Evolutionary conservation across 2,329 filamentous ascomycete genomes (phyloP).

Genomic region (Davidsoniella virescens): DNA sequence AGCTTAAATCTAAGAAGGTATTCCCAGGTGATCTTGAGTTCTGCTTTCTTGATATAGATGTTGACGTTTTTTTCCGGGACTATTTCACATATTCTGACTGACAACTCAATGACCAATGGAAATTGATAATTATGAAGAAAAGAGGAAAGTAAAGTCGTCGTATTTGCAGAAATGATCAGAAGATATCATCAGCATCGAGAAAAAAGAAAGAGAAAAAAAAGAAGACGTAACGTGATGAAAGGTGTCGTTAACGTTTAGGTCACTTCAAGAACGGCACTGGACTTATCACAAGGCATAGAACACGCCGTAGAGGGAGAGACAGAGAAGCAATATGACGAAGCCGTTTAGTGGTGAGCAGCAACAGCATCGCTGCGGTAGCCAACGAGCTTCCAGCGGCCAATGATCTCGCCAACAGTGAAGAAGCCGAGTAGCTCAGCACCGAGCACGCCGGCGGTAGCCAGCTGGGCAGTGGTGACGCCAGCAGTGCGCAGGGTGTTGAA

Average conservation of each 20-base stretch:
- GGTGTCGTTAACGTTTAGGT: neutral
- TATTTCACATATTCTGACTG: too few species aligned
- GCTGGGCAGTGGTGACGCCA: constrained; percentile 53
- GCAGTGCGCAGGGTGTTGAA: constrained; percentile 44
- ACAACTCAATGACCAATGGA: too few species aligned
- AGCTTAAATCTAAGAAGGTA: too few species aligned
- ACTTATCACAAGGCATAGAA: too few species aligned
- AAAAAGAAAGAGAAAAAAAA: neutral
- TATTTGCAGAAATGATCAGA: neutral
- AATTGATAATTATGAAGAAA: too few species aligned
- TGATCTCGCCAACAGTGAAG: constrained; percentile 95
- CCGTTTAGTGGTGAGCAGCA: constrained; percentile 40
- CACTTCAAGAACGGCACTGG: too few species aligned
- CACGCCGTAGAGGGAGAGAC: neutral
- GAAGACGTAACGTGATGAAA: neutral
- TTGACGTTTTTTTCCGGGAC: too few species aligned
- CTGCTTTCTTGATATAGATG: too few species aligned
- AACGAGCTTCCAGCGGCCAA: constrained; percentile 86
- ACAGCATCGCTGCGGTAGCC: constrained; percentile 64
- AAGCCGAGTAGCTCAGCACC: constrained; percentile 81
- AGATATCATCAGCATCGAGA: neutral
- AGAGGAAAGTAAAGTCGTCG: too few species aligned
- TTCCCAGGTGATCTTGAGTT: too few species aligned
- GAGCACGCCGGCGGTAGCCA: constrained; percentile 60
- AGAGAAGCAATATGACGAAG: neutral